phyloP scores from a whole-genome alignment of 768 basidiomycete species.

The Gelatoporia subvermispora region DNA sequence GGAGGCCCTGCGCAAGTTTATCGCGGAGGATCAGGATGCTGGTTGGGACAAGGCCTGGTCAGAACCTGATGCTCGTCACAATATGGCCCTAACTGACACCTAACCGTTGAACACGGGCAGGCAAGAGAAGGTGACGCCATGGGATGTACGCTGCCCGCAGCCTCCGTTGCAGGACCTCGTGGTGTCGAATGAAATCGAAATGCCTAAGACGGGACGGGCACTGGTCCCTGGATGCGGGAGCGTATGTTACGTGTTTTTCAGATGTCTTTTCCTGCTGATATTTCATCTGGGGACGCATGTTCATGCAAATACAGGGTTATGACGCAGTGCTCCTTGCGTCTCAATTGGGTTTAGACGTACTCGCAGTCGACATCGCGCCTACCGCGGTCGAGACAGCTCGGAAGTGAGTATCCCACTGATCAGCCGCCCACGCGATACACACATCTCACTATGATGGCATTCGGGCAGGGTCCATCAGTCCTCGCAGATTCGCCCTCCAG shows the following conservation, averaged over 20 bases:
- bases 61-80: background rate
- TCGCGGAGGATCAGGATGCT: slow-evolving; percentile 1
- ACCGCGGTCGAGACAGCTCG: slow-evolving; percentile 36
- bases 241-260: slow-evolving; percentile 14
- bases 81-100: too few relatives aligned
- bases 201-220: slow-evolving; percentile 39
- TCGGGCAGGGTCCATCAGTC: slow-evolving; percentile 13
- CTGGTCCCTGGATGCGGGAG: slow-evolving; percentile 58
- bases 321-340: slow-evolving; percentile 53
- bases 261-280: background rate
- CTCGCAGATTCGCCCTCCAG: slow-evolving; percentile 16
- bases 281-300: background rate
- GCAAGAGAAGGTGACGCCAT: slow-evolving; percentile 51
- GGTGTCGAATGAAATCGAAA: slow-evolving; percentile 37
- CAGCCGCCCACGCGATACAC: background rate
- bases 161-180: slow-evolving; percentile 52
- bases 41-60: slow-evolving; percentile 17
- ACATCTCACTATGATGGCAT: background rate
- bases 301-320: too few relatives aligned
- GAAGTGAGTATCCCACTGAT: slow-evolving; percentile 1
- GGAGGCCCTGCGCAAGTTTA: slow-evolving; percentile 1
- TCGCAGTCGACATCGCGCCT: slow-evolving; percentile 53
- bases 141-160: slow-evolving; percentile 54
- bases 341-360: slow-evolving; percentile 36
- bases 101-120: slow-evolving; percentile 18